phyloP scores from a whole-genome alignment of 257 asterid genomes.

The Solanum commersonii region DNA sequence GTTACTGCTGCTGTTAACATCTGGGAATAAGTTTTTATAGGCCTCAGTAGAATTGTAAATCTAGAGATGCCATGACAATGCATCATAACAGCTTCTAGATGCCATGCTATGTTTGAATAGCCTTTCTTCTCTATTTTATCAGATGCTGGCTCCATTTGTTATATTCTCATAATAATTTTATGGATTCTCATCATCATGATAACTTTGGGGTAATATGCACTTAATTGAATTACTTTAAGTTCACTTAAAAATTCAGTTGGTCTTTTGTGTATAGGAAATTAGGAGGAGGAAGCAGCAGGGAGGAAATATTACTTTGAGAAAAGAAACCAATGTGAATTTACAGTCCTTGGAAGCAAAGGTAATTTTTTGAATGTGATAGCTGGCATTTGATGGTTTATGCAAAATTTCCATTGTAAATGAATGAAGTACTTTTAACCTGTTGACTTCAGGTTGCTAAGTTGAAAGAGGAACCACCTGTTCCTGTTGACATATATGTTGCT shows the following conservation, averaged over 20 bases:
- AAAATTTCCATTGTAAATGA: background rate
- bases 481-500: conserved; percentile 61
- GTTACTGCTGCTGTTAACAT: background rate
- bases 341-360: conserved; percentile 72
- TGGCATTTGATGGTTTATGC: background rate
- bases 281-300: conserved; percentile 74
- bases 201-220: background rate
- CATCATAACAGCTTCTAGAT: background rate
- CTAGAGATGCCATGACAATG: background rate
- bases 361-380: background rate
- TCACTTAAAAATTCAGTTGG: background rate
- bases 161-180: background rate
- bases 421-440: conserved; percentile 1
- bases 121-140: background rate
- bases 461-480: conserved; percentile 69
- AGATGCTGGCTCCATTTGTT: background rate
- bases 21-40: background rate
- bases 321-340: conserved; percentile 32
- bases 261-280: conserved; percentile 46
- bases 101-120: background rate
- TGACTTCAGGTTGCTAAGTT: conserved; percentile 57
- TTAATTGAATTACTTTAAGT: background rate
- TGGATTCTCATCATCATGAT: background rate
- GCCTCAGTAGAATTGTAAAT: background rate
- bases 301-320: conserved; percentile 32